Evolutionary conservation across 768 basidiomycete genomes (phyloP), one percentile per base, ranked within the genome.

Genomic region (Mrakia blollopis): DNA sequence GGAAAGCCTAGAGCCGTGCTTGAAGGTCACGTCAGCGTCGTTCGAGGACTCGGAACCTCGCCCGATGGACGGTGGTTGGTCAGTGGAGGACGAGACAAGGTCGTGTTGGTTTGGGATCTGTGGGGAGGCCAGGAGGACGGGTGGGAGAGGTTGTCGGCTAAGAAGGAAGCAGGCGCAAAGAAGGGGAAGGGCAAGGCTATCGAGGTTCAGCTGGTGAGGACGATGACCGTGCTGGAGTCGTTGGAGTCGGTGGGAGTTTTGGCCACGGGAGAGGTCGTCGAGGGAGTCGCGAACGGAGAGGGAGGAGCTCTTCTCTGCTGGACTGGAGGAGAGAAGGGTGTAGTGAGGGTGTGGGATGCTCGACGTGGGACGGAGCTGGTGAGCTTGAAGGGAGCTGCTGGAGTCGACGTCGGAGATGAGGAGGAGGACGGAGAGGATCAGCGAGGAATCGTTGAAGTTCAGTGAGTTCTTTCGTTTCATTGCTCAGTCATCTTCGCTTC

Each of bases 21-120:
- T 25, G 95, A 98, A 80, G 97, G 95, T 0, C 97, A 99, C 83
- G 91, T 92, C 60, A 94, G 92, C 52, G 95, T 98, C 52, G 94
- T 96, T 14, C 87, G 97, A 75, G 94, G 93, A 10, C 86, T 98
- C 54, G 93, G 92, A 80, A 88, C 94, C 32, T 91, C 91, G 6
- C 82, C 83, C 10, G 94, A 98, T 82, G 96, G 95, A 18, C 89
- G 89, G 81, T 95, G 91, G 91, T 87, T 97, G 32, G 85, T 98
- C 76, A 94, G 90, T 76, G 95, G 93, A 23, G 96, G 95, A 37
- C 86, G 97, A 76, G 97, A 99, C 83, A 90, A 93, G 11, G 94
- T 98, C 1, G 91, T 93, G 28, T 84, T 98, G 69, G 86, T 99
- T 1, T 99, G 97, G 97, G 92, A 98, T 81, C 86, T 97, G 41